Evolutionary conservation across 257 asterid species (phyloP), one percentile per base, ranked within the genome.

Genomic region (Jacaranda mimosifolia): DNA sequence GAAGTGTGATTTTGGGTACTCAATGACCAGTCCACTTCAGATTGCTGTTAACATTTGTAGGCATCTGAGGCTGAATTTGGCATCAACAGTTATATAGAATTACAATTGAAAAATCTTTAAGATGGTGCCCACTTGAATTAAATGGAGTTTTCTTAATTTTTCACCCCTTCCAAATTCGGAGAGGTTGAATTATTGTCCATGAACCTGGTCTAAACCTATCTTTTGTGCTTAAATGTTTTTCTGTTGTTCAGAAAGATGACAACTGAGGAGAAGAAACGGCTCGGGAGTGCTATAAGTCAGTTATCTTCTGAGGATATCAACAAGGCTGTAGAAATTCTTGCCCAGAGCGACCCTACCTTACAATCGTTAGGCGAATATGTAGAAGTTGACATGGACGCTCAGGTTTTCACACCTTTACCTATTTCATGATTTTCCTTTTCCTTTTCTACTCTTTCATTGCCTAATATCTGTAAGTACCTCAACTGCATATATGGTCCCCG

Each of bases 221-320:
- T 4, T 14, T 19, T 19, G 40, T 11, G 15, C 64, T 48, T 58
- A 63, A 39, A 46, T 59, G 32, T 38, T 12, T 55, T 75, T 71
- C 35, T 49, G 32, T 66, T 77, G 42, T 80, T 77, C 91, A 90
- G 98, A 79, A 92, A 92, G 84, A 86, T 94, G 87, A 82, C 98
- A 9, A 87, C 86, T 0, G 97, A 94, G 68, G 98, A 94, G 83
- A 94, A 91, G 88, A 92, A 84, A 88, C 89, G 84, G 57, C 94
- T 94, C 26, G 97, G 97, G 63, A 83, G 73, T 68, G 91, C 96
- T 10, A 89, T 94, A 51, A 84, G 94, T 39, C 86, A 81, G 72
- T 77, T 92, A 65, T 83, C 92, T 14, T 86, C 96, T 0, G 97
- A 94, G 65, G 94, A 89, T 56, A 91, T 94, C 53, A 86, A 87